Percentiles rank a stretch among this genome's conserved stretches.
These are phyloP conservation scores for Arthrobotrys sphaeroides DNA, from an alignment of 2,329 filamentous ascomycete genomes.

Conservation along the genomic window DNA sequence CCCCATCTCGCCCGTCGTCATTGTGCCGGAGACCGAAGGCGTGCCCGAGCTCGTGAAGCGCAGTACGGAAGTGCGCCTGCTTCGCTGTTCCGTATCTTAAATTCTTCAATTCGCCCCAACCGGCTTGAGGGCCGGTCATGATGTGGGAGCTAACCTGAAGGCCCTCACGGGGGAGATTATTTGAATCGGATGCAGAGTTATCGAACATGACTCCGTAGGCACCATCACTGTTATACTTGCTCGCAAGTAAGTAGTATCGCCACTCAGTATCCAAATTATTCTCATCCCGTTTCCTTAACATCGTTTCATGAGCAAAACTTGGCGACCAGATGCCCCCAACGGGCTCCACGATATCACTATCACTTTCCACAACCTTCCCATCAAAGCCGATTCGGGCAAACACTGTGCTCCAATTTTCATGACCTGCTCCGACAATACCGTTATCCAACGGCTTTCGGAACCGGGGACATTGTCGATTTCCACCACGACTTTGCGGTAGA, in stretches of 20 bases:
- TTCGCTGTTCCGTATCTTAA: slow-evolving; percentile 5
- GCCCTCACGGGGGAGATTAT: slow-evolving; percentile 17
- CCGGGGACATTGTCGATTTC: slow-evolving; percentile 19
- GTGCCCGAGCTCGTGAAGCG: slow-evolving; percentile 20
- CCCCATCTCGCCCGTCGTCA: slow-evolving; percentile 11
- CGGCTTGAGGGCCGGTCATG: neutral
- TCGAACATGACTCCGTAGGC: slow-evolving; percentile 21
- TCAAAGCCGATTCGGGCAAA: slow-evolving; percentile 15
- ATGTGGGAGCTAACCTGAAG: slow-evolving; percentile 12
- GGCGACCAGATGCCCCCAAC: neutral
- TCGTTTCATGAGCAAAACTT: neutral
- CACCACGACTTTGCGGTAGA: slow-evolving; percentile 8
- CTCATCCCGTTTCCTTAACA: slow-evolving; percentile 4
- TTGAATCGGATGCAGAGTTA: neutral
- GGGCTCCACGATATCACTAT: neutral
- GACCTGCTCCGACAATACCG: neutral
- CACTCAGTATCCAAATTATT: slow-evolving; percentile 13
- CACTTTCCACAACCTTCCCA: neutral
- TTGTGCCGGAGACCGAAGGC: slow-evolving; percentile 25
- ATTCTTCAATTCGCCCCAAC: slow-evolving; percentile 10
- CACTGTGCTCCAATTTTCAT: slow-evolving; percentile 11
- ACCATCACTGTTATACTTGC: neutral
- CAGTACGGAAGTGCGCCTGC: slow-evolving; percentile 13
- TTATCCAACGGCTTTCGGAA: slow-evolving; percentile 28
- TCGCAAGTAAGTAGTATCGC: slow-evolving; percentile 21